Evolutionary conservation across 2,329 filamentous ascomycete species (phyloP).

Genomic region (Fusarium zealandicum): DNA sequence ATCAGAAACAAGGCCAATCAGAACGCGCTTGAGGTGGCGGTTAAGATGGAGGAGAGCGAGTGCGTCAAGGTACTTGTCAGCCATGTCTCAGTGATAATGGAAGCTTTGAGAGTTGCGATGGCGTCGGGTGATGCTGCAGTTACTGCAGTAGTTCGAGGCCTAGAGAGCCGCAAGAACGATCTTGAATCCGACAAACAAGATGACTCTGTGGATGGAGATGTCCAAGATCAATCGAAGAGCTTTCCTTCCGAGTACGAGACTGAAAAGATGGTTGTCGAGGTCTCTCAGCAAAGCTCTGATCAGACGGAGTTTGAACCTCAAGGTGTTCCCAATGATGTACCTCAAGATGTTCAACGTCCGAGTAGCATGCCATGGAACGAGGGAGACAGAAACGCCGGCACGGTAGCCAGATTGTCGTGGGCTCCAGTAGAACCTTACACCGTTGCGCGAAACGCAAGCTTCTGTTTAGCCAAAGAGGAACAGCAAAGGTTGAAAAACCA

Average conservation of each 20-base stretch:
- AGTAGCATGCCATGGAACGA: too few relatives aligned
- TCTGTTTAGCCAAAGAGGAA: too few relatives aligned
- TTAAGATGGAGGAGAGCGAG: slow-evolving; percentile 4
- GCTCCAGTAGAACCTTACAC: too few relatives aligned
- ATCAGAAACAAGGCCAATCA: not conserved
- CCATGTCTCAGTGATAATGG: slow-evolving; percentile 33
- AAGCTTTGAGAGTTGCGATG: slow-evolving; percentile 20
- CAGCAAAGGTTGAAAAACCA: not conserved
- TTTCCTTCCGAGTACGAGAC: not conserved
- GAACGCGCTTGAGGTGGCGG: slow-evolving; percentile 19
- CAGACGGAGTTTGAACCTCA: too few relatives aligned
- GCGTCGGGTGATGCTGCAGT: slow-evolving; percentile 17
- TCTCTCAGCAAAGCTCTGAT: too few relatives aligned
- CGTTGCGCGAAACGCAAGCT: too few relatives aligned
- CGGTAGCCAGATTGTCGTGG: too few relatives aligned
- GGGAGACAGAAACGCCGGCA: not conserved
- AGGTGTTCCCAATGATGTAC: too few relatives aligned
- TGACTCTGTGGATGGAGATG: not conserved
- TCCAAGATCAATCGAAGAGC: not conserved
- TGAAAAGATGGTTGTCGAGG: too few relatives aligned
- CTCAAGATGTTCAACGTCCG: too few relatives aligned
- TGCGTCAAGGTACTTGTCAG: slow-evolving; percentile 46
- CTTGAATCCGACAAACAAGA: slow-evolving; percentile 18
- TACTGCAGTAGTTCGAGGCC: slow-evolving; percentile 17
- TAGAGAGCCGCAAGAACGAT: slow-evolving; percentile 20